phyloP scores from a whole-genome alignment of 2,329 filamentous ascomycete genomes.

The Talaromyces atroroseus region DNA sequence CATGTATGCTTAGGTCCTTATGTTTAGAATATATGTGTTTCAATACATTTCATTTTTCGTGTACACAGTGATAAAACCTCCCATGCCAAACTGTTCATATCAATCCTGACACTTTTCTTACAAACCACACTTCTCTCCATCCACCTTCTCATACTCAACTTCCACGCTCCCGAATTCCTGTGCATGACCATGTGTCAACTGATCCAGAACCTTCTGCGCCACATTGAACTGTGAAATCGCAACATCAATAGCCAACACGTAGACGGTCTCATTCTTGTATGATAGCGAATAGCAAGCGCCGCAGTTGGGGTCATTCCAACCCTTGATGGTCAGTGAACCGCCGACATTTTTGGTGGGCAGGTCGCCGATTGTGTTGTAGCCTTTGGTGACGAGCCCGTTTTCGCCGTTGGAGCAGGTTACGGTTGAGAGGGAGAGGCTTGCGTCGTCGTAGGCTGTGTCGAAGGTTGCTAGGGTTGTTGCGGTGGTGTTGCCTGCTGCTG shows the following conservation, averaged over 20 bases:
- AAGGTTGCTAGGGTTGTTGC: conserved; percentile 8
- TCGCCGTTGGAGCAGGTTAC: conserved; percentile 13
- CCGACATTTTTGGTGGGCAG: conserved; percentile 9
- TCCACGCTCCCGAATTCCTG: conserved; percentile 11
- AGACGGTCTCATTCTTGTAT: conserved; percentile 9
- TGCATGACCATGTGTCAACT: conserved; percentile 9
- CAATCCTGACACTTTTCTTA: neutral
- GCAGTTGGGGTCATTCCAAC: conserved; percentile 12
- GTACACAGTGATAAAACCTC: neutral
- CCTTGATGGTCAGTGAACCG: conserved; percentile 10
- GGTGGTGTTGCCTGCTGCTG: conserved; percentile 1
- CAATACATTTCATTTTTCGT: neutral
- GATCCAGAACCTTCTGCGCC: conserved; percentile 9
- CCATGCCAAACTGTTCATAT: neutral
- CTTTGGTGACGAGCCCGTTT: conserved; percentile 12
- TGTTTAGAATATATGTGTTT: neutral
- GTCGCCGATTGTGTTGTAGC: conserved; percentile 7
- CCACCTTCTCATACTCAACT: conserved; percentile 7
- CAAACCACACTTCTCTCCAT: conserved; percentile 10
- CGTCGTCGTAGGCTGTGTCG: conserved; percentile 12
- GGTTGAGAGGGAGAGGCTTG: conserved; percentile 6
- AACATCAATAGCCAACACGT: conserved; percentile 12
- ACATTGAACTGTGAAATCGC: conserved; percentile 8
- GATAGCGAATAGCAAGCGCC: conserved; percentile 13
- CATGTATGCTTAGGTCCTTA: neutral